Evolutionary conservation across 371 early-diverging fungal genomes (phyloP).

Genomic region (Mucor lusitanicus): DNA sequence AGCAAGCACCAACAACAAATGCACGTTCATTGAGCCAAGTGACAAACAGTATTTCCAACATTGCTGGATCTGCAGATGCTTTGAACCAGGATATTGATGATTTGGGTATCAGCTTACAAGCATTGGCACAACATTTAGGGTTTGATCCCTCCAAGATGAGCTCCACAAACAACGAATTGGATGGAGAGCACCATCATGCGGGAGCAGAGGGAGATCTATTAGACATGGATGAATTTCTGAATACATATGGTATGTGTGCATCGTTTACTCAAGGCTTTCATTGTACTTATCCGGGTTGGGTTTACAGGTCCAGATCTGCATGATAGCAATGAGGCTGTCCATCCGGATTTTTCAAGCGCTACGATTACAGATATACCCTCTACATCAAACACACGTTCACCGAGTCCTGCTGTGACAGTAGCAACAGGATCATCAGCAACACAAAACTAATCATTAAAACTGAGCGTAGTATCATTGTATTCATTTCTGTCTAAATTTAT

Average conservation of each 20-base stretch:
- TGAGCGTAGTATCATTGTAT: not conserved
- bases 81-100: conserved; percentile 43
- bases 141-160: conserved; percentile 29
- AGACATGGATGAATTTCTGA: conserved; percentile 37
- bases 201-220: conserved; percentile 22
- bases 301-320: conserved; percentile 3
- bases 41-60: conserved; percentile 23
- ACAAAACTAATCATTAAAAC: not conserved
- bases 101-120: conserved; percentile 36
- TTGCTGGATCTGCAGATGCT: conserved; percentile 30
- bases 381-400: not conserved
- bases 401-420: conserved; percentile 4
- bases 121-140: conserved; percentile 44
- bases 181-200: not conserved
- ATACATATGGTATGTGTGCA: conserved; percentile 38
- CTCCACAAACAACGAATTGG: not conserved
- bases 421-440: not conserved
- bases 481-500: not conserved
- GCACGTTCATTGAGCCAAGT: conserved; percentile 15
- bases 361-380: conserved; percentile 3
- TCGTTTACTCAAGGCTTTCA: not conserved
- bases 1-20: not conserved
- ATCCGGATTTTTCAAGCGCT: not conserved
- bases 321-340: not conserved
- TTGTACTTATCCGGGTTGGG: not conserved